These are phyloP conservation scores for Myriangium duriaei DNA, from an alignment of 2,329 filamentous ascomycete genomes.

Conservation along the genomic window DNA sequence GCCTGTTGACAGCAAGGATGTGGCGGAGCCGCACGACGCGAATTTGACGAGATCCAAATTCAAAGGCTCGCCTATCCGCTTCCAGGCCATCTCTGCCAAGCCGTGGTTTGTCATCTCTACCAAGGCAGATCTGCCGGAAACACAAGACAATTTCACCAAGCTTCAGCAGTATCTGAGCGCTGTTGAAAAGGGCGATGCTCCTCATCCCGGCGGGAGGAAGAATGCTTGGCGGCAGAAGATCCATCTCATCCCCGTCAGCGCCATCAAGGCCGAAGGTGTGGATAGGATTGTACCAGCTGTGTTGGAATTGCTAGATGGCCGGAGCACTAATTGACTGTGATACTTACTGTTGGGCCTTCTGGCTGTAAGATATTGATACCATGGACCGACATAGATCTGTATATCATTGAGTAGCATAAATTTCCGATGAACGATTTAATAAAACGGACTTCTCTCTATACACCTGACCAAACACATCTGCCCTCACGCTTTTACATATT, in stretches of 20 bases:
- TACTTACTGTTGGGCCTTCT: too few relatives aligned
- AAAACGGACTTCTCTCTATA: too few relatives aligned
- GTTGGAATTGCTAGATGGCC: conserved; percentile 51
- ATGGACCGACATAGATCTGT: too few relatives aligned
- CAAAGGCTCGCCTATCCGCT: conserved; percentile 33
- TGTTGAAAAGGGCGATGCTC: conserved; percentile 48
- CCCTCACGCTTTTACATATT: too few relatives aligned
- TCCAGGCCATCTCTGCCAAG: conserved; percentile 75
- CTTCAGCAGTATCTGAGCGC: conserved; percentile 59
- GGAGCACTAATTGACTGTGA: too few relatives aligned
- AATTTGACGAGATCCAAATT: background rate
- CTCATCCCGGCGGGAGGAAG: conserved; percentile 59
- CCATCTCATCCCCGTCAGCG: conserved; percentile 71
- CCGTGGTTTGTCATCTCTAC: conserved; percentile 95
- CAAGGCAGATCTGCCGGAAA: conserved; percentile 73
- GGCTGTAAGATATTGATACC: too few relatives aligned
- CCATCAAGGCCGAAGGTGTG: conserved; percentile 75
- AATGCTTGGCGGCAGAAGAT: conserved; percentile 48
- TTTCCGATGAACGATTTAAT: too few relatives aligned
- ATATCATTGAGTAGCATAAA: too few relatives aligned
- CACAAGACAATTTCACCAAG: conserved; percentile 60
- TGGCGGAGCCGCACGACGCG: conserved; percentile 1
- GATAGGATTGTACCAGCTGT: conserved; percentile 62
- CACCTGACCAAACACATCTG: too few relatives aligned
- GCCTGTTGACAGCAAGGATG: background rate